Evolutionary conservation across 306 rosid genomes (phyloP).

Genomic region (Myrica gale): DNA sequence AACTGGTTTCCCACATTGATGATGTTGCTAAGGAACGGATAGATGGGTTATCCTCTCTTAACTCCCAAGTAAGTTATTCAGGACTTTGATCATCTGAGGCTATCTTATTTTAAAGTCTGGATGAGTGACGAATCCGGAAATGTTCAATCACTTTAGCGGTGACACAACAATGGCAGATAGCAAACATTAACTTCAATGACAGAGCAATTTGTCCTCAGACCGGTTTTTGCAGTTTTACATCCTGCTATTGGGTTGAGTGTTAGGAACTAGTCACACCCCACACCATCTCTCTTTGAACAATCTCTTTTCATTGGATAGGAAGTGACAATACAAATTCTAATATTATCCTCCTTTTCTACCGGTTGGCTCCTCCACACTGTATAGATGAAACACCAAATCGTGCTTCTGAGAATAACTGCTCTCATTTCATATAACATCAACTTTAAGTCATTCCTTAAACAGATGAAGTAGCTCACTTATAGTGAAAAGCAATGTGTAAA

Average conservation of each 20-base stretch:
- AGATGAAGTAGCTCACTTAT: background rate
- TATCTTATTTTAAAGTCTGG: background rate
- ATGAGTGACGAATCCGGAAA: background rate
- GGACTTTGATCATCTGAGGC: background rate
- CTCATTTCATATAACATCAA: background rate
- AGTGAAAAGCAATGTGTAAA: background rate
- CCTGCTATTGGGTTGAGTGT: background rate
- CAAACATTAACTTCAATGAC: background rate
- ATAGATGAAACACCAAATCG: background rate
- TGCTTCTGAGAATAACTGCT: background rate
- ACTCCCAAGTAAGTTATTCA: background rate
- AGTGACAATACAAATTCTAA: background rate
- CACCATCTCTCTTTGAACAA: background rate
- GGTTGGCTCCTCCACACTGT: background rate
- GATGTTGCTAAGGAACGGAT: background rate
- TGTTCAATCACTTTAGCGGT: background rate
- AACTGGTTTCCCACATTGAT: background rate
- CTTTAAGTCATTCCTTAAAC: background rate
- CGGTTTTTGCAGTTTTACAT: background rate
- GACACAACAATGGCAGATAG: background rate
- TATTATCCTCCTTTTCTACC: background rate
- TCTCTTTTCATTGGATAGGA: background rate
- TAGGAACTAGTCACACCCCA: background rate
- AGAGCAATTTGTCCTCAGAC: background rate
- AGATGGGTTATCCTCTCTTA: background rate